Evolutionary conservation across 2,329 filamentous ascomycete species (phyloP), one percentile per base, ranked within the genome.

Genomic region (Calcarisporium arbuscula): DNA sequence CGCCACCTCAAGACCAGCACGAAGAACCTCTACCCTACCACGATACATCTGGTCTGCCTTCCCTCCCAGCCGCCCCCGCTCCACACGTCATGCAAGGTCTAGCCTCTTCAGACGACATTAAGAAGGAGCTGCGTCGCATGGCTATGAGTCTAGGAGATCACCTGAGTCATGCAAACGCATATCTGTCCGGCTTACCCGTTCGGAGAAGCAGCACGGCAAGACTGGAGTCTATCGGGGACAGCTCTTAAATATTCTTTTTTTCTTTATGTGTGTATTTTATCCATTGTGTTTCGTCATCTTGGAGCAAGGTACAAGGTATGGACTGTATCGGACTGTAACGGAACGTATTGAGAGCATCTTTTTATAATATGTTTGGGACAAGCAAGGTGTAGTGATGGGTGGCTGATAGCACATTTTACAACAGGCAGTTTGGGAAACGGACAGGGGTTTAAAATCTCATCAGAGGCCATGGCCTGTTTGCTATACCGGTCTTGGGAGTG

Each of bases 21-120:
- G 42, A 44, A 22, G 42, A 49, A 25, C 36, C 36, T 14, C 36
- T 30, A 18, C 38, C 46, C 5, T 11, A 30, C 9, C 38, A 44
- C 23, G 35, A 44, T 25, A 47, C 47, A 12, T 33, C 38, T 11
- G 30, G 38, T 15, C 47, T 64, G 36, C 64, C 61, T 14, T 59
- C 55, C 3, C 55, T 60, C 17, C 68, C 64, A 5, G 56, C 57
- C 3, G 65, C 68, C 8, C 74, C 73, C 2, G 65, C 68, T 2
- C 53, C 62, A 3, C 61, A 64, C 33, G 70, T 74, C 26, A 68
- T 78, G 61, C 72, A 77, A 48, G 71, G 71, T 3, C 61, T 66
- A 20, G 70, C 71, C 1, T 66, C 68, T 0, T 51, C 61, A 5
- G 65, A 67, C 17, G 72, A 75, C 30, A 67, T 73, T 15, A 67